Base-by-base conservation (phyloP, 2,329 filamentous ascomycete genomes). In the Penicillium fuscoglaucum region DNA sequence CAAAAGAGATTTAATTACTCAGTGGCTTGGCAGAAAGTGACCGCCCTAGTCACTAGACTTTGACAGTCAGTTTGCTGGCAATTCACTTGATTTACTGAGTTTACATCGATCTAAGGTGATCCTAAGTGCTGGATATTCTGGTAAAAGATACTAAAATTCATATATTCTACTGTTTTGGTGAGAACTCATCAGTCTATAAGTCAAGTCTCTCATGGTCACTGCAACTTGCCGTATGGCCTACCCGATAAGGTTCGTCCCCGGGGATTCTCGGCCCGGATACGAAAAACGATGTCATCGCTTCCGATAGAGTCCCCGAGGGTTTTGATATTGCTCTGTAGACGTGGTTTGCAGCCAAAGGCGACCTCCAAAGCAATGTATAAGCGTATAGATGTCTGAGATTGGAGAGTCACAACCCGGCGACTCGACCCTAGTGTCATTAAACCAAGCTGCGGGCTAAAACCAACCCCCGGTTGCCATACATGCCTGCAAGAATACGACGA, bases 251-350 rank as follows among this genome's bases (percentile, higher is more conserved):
- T 64, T 65, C 61, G 62, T n/a, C 50, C 61, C 52, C 62, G 69
- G 70, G 59, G 66, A 65, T 66, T 65, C 52, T 69, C 69, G 70
- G 70, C 61, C 57, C 41, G 13, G 24, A 24, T 19, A 57, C 52
- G 56, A 60, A 53, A 43, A 53, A 26, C 19, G 35, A 37, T 50
- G 46, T 48, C 21, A n/a, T 47, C 26, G 19, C 33, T 60, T 35
- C 58, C 45, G 58, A 37, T 24, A 3, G 9, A 13, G 37, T 5
- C 2, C 6, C 39, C 5, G 19, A 13, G 17, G 21, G 8, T 6
- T n/a, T 44, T 48, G 21, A 33, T 24, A 10, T 24, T 33, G 4
- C 24, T 24, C 1, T 33, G 8, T 9, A 35, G 44, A 46, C 15
- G 15, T 15, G 1, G 17, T 5, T 19, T 19, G 17, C 1, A 46